These are phyloP conservation scores for Aurantiochytrium sp. DNA, from an alignment of 108 stramenopile species.

Conservation along the genomic window DNA sequence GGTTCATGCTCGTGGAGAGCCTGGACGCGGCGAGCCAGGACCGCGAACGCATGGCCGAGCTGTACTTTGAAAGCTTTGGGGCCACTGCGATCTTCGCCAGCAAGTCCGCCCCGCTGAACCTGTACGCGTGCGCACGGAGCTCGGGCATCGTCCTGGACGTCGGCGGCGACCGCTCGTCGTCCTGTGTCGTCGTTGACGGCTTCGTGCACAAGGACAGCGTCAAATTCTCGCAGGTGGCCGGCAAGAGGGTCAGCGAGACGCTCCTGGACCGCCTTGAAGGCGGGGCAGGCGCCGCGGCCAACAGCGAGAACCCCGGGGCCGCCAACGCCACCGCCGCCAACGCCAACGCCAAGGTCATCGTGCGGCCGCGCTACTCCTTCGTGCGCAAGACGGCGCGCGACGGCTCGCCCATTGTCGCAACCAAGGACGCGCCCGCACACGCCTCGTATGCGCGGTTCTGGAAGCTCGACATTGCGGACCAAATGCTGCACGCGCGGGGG, in stretches of 20 bases:
- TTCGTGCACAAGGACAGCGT: slow-evolving; percentile 8
- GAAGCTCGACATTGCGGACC: not conserved
- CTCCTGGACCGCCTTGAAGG: not conserved
- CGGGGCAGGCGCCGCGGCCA: no score
- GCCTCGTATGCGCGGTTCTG: not conserved
- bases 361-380: not conserved
- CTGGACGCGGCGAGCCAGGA: not conserved
- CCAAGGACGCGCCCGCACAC: not conserved
- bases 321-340: not conserved
- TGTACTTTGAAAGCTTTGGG: not conserved
- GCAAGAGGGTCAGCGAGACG: not conserved
- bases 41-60: not conserved
- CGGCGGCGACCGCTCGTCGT: not conserved
- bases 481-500: not conserved
- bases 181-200: slow-evolving; percentile 1
- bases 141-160: not conserved
- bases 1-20: not conserved
- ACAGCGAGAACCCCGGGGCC: no score
- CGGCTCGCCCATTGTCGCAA: not conserved
- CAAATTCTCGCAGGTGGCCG: not conserved
- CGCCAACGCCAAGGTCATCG: not conserved
- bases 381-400: not conserved
- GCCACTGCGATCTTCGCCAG: not conserved
- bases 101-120: not conserved
- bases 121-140: slow-evolving; percentile 15